Evolutionary conservation across 345 rosid species (phyloP), one percentile per base, ranked within the genome.

Genomic region (Combretum micranthum): DNA sequence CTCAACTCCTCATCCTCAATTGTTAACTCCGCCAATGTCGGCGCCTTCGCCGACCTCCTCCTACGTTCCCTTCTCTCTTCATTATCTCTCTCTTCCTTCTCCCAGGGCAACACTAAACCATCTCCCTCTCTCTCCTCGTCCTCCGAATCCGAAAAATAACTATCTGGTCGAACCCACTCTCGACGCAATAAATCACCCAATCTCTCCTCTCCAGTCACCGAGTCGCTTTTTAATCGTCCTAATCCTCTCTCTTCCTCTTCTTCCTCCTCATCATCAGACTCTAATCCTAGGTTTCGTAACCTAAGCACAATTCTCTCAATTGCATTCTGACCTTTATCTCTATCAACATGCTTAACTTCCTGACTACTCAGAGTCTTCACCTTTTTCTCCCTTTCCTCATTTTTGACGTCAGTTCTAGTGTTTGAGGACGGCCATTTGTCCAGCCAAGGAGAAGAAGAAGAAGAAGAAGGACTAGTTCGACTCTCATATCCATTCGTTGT

Each of bases 81-180:
- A 79, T 26, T 73, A 77, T 74, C 83, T 85, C 88, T 90, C 80
- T 11, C 57, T 47, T 18, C 66, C 48, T 47, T 47, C 62, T 92
- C 94, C 82, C 83, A 68, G 43, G 73, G 55, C 69, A 19, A 68
- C 72, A 25, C 45, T 62, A 64, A 77, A 26, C 71, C 85, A 26
- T 73, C 79, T 13, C 59, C 77, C 52, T 75, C 86, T 19, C 71
- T 66, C 39, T 17, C 13, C 22, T 13, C 53, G 0, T 56, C 56
- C 54, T 63, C 60, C 42, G 50, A 68, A 51, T 56, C 60, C 25
- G 50, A 68, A 5, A 87, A 56, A 21, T 82, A 75, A 55, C 82
- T 69, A 63, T 90, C 96, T 18, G 99, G 99, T 26, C 96, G 77
- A 13, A 85, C 65, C 99, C 99, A 90, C 59, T 90, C 96, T 44